Evolutionary conservation across 2,329 filamentous ascomycete genomes (phyloP), one percentile per base, ranked within the genome.

Genomic region (Lecanoromycetidae sp.): DNA sequence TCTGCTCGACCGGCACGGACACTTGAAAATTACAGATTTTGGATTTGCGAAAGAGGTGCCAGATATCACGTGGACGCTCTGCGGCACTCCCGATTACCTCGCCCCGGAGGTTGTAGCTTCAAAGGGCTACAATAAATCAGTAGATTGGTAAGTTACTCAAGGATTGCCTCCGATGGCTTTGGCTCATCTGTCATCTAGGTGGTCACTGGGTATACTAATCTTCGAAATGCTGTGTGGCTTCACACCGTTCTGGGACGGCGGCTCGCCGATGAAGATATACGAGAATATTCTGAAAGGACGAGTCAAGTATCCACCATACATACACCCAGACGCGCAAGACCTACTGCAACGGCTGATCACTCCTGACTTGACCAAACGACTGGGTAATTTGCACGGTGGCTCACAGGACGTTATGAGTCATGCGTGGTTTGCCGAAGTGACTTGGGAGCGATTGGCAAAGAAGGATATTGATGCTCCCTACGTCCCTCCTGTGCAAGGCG

Each of bases 161-260:
- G 7, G 15, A 37, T 35, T 20, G 32, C 50, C n/a, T 15, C 51
- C 42, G 15, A 29, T 27, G 20, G n/a, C n/a, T n/a, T n/a, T n/a
- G n/a, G n/a, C n/a, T n/a, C n/a, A n/a, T n/a, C n/a, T 20, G n/a
- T 44, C 10, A 23, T 37, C 27, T 56, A 95, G 88, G 88, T 98
- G 91, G 91, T 96, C 90, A 44, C 75, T 98, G 49, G 91, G 91
- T 37, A 96, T 98, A 62, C 71, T 98, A 57, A 96, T 98, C 64
- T 98, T 95, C 65, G 91, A 98, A 73, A 98, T 98, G 91, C 77
- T 98, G 30, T 96, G 91, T 63, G 91, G 91, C 23, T 98, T 95
- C 67, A 98, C 91, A 4, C 91, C 91, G 4, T 98, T 98, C 71
- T 98, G 91, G 90, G 91, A 98, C 64, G 86, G 85, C 58, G 91